Evolutionary conservation across 192 early-diverging fungal genomes (phyloP), one percentile per base, ranked within the genome.

Genomic region (Cetraspora pellucida): DNA sequence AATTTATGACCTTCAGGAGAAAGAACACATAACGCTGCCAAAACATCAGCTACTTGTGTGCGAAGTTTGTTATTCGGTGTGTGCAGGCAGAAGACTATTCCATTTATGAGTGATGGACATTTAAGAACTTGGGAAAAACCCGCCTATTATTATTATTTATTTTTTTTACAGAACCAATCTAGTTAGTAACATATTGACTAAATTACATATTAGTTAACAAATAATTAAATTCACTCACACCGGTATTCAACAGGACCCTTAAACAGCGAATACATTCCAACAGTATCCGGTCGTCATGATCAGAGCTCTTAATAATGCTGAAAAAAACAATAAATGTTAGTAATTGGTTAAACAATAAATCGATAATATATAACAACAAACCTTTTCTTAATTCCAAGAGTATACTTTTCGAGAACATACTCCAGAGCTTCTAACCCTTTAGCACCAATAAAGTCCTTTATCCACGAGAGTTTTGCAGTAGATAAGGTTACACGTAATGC

Each of bases 211-310:
- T 37, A 37, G 3, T 37, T 37, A 37, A 1, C 37, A 7, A 37
- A 37, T 37, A 37, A 37, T 37, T 37, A 52, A 74, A 64, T 49
- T 49, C 17, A 52, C 17, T 19, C 43, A 88, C 87, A 71, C 86
- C 81, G 7, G 87, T 86, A 55, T 86, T 88, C 50, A 86, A 63
- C 37, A 88, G 45, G 0, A 82, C 84, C 7, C 82, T 82, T 25
- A 88, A 77, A 77, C 87, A 88, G 21, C 82, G 82, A 10, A 88
- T 79, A 59, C 85, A 88, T 65, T 88, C 85, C 4, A 80, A 81
- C 46, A 82, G 81, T 21, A 86, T 65, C 19, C 78, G 79, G 49
- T 86, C 81, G 17, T 88, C 85, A 19, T 79, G 71, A 21, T 86
- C 87, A 13, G 54, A 66, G 17, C 49, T 28, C 59, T 57, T 81